Conservation (phyloP, 108 stramenopile species). For the Fragilariopsis cylindrus region DNA sequence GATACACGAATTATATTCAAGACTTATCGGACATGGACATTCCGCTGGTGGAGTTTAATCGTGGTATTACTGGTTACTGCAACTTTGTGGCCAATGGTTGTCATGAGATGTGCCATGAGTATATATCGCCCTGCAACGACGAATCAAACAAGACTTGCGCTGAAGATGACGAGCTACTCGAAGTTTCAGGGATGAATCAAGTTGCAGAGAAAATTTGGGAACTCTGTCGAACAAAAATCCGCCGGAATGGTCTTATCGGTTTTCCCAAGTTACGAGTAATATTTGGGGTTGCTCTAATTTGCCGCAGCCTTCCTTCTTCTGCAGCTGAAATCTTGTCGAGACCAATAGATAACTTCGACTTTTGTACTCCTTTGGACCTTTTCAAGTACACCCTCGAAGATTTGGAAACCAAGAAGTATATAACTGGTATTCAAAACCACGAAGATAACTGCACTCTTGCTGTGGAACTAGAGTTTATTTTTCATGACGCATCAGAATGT, state of each 20-base stretch:
- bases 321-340: conserved; percentile 41
- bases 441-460: conserved; percentile 3
- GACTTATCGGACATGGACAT: conserved; percentile 16
- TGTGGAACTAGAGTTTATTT: conserved; percentile 37
- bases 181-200: conserved; percentile 6
- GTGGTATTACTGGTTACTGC: conserved; percentile 26
- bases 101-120: background rate
- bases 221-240: conserved; percentile 26
- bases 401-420: conserved; percentile 23
- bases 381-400: conserved; percentile 32
- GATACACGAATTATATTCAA: background rate
- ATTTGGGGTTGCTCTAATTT: conserved; percentile 28
- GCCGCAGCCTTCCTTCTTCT: conserved; percentile 21
- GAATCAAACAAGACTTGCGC: conserved; percentile 10
- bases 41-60: conserved; percentile 29
- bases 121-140: background rate
- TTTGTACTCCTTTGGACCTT: conserved; percentile 37
- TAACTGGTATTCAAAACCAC: background rate
- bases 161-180: conserved; percentile 13
- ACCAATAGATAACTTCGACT: conserved; percentile 24
- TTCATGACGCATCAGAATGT: conserved; percentile 28
- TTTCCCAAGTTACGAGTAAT: conserved; percentile 26
- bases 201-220: conserved; percentile 25
- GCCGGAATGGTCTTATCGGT: conserved; percentile 17
- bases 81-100: conserved; percentile 29